Evolutionary conservation across 1,284 basidiomycete species (phyloP), one percentile per base, ranked within the genome.

Genomic region (Phenoliferia sp.): DNA sequence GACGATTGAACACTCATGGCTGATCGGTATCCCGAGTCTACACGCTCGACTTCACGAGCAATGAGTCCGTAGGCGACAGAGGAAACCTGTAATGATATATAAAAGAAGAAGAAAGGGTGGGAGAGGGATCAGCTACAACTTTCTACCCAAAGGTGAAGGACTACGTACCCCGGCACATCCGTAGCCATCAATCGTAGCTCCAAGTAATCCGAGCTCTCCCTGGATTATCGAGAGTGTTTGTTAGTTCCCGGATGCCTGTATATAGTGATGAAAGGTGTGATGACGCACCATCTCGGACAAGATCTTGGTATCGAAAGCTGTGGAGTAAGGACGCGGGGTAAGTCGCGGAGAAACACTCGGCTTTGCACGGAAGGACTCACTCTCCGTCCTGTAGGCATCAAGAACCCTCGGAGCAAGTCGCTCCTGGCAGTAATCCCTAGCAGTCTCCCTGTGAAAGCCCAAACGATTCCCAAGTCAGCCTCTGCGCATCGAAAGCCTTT

Each of bases 1-100:
- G 92, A 95, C 0, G 90, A 93, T 79, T 99, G 95, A 1, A 99
- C 95, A 33, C 91, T 94, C 78, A 94, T 89, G n/a, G 89, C 94
- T 6, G 90, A 94, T 39, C 94, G 88, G 78, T 96, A 98, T 3
- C 95, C 95, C 1, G 93, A 96, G 79, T 99, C 95, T 50, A 99
- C 87, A 63, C 91, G 83, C 81, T 98, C 94, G 5, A 99, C 88
- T 78, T 97, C 94, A 58, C 95, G 84, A 1, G 93, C 90, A 74
- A 98, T 90, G 36, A 98, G 83, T 9, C 95, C 95, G 76, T 97
- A 98, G 0, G 94, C 90, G 28, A 78, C 77, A 15, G 72, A 72
- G 5, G 74, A 76, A 12, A 76, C 73, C 69, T 71, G 58, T 39
- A n/a, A n/a, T 22, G 28, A 28, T 32, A 57, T n/a, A 5, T 34